These are phyloP conservation scores for Cetradonia linearis DNA, from an alignment of 495 filamentous ascomycete species.

Conservation along the genomic window DNA sequence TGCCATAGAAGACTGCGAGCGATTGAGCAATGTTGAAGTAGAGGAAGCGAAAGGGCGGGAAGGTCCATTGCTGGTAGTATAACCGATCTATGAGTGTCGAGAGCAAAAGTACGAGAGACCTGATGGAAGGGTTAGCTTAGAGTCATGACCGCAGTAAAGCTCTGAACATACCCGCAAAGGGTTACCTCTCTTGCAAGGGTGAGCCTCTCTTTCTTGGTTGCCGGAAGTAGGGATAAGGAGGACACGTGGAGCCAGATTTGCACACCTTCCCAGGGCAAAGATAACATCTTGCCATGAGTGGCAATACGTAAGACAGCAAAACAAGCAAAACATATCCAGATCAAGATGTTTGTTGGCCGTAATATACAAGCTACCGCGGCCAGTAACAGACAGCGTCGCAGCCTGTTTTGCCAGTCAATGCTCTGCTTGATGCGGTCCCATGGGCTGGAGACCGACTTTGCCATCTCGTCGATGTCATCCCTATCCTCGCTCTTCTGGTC, in stretches of 20 bases:
- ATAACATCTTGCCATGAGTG: conserved; percentile 21
- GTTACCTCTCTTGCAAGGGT: conserved; percentile 50
- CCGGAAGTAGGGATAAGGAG: conserved; percentile 35
- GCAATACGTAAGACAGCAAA: conserved; percentile 36
- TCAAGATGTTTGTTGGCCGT: conserved; percentile 78
- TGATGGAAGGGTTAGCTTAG: conserved; percentile 24
- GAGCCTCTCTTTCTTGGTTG: conserved; percentile 37
- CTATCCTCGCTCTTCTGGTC: conserved; percentile 20
- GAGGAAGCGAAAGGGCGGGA: conserved; percentile 80
- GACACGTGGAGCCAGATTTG: conserved; percentile 31
- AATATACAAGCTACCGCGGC: conserved; percentile 79
- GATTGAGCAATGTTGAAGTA: conserved; percentile 86
- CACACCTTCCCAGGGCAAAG: conserved; percentile 20
- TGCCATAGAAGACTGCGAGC: conserved; percentile 86
- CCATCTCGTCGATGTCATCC: conserved; percentile 17
- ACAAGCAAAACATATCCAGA: conserved; percentile 58
- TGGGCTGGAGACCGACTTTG: conserved; percentile 18
- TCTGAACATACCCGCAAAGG: conserved; percentile 53
- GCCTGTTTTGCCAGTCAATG: conserved; percentile 24
- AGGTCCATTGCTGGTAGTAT: conserved; percentile 81
- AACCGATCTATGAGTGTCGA: conserved; percentile 62
- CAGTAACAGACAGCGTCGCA: conserved; percentile 60
- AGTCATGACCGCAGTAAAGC: not conserved
- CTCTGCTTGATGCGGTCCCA: conserved; percentile 13
- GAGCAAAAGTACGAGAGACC: conserved; percentile 45